phyloP scores from a whole-genome alignment of 331 rosid genomes.

The Acacia concinna region DNA sequence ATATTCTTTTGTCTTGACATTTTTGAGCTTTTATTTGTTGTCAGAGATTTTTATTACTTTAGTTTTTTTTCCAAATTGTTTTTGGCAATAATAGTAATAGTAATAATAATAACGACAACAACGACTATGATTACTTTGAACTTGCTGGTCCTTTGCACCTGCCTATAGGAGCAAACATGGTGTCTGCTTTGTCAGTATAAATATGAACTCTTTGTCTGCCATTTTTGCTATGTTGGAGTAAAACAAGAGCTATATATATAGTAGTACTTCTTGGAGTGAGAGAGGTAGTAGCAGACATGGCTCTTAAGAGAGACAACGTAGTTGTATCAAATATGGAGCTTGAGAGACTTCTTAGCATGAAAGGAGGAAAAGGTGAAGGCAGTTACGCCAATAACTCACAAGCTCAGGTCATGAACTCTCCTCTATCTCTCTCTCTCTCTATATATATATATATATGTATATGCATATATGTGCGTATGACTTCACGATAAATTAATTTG shows the following conservation, averaged over 20 bases:
- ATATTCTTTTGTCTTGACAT: slow-evolving; percentile 24
- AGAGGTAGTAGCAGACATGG: slow-evolving; percentile 28
- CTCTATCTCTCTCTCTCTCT: background rate
- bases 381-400: slow-evolving; percentile 98
- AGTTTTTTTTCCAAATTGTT: slow-evolving; percentile 4
- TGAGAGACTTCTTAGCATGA: slow-evolving; percentile 87
- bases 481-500: background rate
- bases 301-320: slow-evolving; percentile 70
- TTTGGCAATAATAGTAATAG: background rate
- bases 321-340: slow-evolving; percentile 80
- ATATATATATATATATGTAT: background rate
- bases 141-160: background rate
- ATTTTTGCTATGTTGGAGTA: slow-evolving; percentile 4
- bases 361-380: slow-evolving; percentile 95
- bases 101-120: background rate
- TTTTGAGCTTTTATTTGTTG: background rate
- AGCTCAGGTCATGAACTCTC: slow-evolving; percentile 60
- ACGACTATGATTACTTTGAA: slow-evolving; percentile 2
- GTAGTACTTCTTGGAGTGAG: background rate
- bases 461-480: background rate
- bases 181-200: slow-evolving; percentile 26
- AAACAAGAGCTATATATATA: background rate
- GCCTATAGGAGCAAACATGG: slow-evolving; percentile 23
- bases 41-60: background rate
- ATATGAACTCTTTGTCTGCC: slow-evolving; percentile 18